Base-by-base conservation (phyloP, 208 protist genomes). In the Herpetomonas samuelpessoai region DNA sequence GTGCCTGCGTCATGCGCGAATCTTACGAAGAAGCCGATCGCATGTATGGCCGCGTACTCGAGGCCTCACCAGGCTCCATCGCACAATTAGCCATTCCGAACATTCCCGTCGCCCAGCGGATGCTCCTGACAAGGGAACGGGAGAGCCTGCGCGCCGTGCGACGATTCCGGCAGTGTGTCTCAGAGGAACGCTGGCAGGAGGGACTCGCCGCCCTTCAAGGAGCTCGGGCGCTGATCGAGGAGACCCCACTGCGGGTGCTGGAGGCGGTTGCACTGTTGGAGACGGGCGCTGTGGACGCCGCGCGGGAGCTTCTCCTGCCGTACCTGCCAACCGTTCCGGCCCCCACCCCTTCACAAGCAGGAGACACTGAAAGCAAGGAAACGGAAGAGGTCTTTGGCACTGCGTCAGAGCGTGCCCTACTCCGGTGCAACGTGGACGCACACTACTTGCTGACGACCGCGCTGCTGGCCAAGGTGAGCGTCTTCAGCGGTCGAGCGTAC, bases 401-500 rank as follows among this genome's bases (percentile, higher is more conserved):
- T 6, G 55, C 71, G 29, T 51, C 65, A 6, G 77, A 91, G 44
- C 70, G 80, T 30, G 45, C 60, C 14, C 62, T 63, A 48, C 69
- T 82, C 14, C 81, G 73, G 65, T 62, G 71, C 30, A 67, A 71
- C 55, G 57, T 79, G 26, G 65, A 65, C 24, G 72, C 79, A 2
- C 83, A 92, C 71, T 93, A 87, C 63, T 50, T 96, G 12, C 77
- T 86, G 25, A 39, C 70, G 31, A 76, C 58, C 24, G 68, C 86
- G 22, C 76, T 91, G 24, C 71, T 92, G 9, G 86, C 90, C 28
- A 88, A 87, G 65, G 77, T 81, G n/a, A 86, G 81, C 60, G 64
- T 80, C 12, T 89, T 91, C 68, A 86, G 76, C 48, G 86, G 90
- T 35, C 76, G 55, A 19, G 47, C 71, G 2, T 92, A 87, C 75